Percentiles rank a stretch among this genome's conserved stretches.
These are phyloP conservation scores for Fusarium tupiense DNA, from an alignment of 2,329 filamentous ascomycete genomes.

Conservation along the genomic window DNA sequence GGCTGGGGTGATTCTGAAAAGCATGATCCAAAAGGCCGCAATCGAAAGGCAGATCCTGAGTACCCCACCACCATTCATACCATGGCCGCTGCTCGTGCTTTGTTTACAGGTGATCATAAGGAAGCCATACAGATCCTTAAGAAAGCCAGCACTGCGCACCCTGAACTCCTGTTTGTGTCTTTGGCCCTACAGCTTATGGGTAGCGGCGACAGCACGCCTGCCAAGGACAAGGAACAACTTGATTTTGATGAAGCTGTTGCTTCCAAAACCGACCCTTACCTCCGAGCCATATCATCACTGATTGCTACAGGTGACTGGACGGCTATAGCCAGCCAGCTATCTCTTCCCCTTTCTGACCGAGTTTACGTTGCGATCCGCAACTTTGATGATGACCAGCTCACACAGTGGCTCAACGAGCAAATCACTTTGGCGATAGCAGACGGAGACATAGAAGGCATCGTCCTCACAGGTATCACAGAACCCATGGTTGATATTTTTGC, in stretches of 20 bases:
- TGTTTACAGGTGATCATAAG: slow-evolving; percentile 76
- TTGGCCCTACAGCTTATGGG: slow-evolving; percentile 72
- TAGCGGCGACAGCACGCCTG: slow-evolving; percentile 56
- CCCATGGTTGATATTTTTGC: slow-evolving; percentile 78
- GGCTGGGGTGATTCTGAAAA: slow-evolving; percentile 71
- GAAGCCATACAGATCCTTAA: slow-evolving; percentile 77
- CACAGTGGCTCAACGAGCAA: slow-evolving; percentile 74
- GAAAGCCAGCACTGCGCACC: slow-evolving; percentile 68
- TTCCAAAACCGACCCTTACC: slow-evolving; percentile 77
- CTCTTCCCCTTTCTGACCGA: slow-evolving; percentile 78
- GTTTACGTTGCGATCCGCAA: slow-evolving; percentile 77
- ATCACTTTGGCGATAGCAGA: slow-evolving; percentile 68
- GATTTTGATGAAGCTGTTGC: slow-evolving; percentile 69
- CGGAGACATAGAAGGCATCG: slow-evolving; percentile 80
- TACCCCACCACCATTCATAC: slow-evolving; percentile 69
- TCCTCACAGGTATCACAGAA: slow-evolving; percentile 81
- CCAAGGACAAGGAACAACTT: slow-evolving; percentile 60
- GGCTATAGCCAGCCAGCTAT: slow-evolving; percentile 75
- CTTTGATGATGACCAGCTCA: slow-evolving; percentile 69
- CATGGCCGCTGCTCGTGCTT: slow-evolving; percentile 78
- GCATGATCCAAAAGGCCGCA: slow-evolving; percentile 55
- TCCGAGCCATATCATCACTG: slow-evolving; percentile 81
- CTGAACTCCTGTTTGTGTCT: slow-evolving; percentile 74
- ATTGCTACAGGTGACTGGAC: slow-evolving; percentile 82
- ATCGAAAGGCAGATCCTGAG: slow-evolving; percentile 55